phyloP scores from a whole-genome alignment of 306 rosid species.

The Prinsepia uniflora region DNA sequence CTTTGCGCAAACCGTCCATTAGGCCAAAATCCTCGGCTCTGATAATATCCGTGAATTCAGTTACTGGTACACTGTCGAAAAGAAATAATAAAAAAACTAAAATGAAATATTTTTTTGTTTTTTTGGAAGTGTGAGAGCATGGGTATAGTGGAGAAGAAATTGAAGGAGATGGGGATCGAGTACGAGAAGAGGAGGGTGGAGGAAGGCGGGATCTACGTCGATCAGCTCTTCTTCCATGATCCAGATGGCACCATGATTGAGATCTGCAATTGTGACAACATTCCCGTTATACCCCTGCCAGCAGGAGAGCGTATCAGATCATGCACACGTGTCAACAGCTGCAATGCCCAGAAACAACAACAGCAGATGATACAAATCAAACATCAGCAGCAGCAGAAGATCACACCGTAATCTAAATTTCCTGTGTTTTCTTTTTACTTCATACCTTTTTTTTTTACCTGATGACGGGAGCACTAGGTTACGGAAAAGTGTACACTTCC shows the following conservation, averaged over 20 bases:
- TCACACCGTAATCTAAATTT: neutral
- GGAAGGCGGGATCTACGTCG: slow-evolving; percentile 58
- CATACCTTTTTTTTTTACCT: too few relatives aligned
- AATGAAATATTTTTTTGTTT: neutral
- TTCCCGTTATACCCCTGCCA: slow-evolving; percentile 53
- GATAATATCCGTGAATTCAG: too few relatives aligned
- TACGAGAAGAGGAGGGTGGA: slow-evolving; percentile 55
- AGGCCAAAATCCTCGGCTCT: too few relatives aligned
- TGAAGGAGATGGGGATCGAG: slow-evolving; percentile 58
- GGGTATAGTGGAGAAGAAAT: slow-evolving; percentile 46
- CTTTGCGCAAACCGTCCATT: too few relatives aligned
- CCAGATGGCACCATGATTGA: slow-evolving; percentile 81
- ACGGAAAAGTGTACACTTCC: too few relatives aligned
- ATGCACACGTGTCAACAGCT: slow-evolving; percentile 39
- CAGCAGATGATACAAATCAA: slow-evolving; percentile 3
- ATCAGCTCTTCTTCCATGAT: slow-evolving; percentile 84
- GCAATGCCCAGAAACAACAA: slow-evolving; percentile 27
- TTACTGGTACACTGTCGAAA: neutral
- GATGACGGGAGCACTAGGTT: too few relatives aligned
- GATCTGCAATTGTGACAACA: slow-evolving; percentile 74
- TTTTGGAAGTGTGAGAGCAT: slow-evolving; percentile 60
- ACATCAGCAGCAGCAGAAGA: slow-evolving; percentile 22
- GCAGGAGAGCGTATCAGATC: slow-evolving; percentile 15
- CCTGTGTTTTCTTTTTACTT: too few relatives aligned
- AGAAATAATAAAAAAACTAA: neutral